Conservation (phyloP, 331 rosid genomes). For the Rhamnella rubrinervis region DNA sequence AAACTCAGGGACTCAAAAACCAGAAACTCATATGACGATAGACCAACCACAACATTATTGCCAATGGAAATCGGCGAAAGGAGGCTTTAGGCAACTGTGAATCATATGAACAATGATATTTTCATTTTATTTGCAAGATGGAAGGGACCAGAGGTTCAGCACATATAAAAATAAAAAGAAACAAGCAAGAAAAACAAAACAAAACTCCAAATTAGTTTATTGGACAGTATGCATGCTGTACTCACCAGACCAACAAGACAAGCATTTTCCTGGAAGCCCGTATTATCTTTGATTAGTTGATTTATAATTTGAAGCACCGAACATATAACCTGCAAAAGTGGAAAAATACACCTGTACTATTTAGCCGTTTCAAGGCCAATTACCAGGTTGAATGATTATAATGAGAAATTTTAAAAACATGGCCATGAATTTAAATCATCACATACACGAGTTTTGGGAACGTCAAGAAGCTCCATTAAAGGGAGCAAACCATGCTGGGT, state of each 20-base stretch:
- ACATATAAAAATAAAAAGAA: not conserved
- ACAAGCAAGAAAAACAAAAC: no score
- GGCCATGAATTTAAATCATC: slow-evolving; percentile 11
- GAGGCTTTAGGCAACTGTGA: no score
- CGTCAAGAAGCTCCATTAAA: slow-evolving; percentile 81
- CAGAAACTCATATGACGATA: no score
- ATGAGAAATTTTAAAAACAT: slow-evolving; percentile 14
- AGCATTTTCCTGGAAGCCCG: slow-evolving; percentile 93
- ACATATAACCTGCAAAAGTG: slow-evolving; percentile 72
- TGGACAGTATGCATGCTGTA: slow-evolving; percentile 9
- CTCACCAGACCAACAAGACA: slow-evolving; percentile 98
- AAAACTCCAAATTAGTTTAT: no score
- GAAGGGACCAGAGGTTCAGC: not conserved
- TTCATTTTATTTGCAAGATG: no score
- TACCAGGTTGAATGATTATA: slow-evolving; percentile 16
- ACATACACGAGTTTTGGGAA: slow-evolving; percentile 84
- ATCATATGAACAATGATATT: no score
- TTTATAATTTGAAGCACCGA: slow-evolving; percentile 95
- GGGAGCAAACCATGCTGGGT: slow-evolving; percentile 97
- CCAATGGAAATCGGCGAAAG: no score
- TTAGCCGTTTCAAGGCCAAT: slow-evolving; percentile 1
- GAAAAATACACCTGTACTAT: not conserved
- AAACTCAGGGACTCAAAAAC: not conserved
- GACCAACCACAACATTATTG: no score
- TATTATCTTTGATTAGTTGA: slow-evolving; percentile 82